A percentile compares a stretch with the other conserved stretches of the same genome.
phyloP scores from a whole-genome alignment of 306 rosid genomes.

The Sophora flavescens region DNA sequence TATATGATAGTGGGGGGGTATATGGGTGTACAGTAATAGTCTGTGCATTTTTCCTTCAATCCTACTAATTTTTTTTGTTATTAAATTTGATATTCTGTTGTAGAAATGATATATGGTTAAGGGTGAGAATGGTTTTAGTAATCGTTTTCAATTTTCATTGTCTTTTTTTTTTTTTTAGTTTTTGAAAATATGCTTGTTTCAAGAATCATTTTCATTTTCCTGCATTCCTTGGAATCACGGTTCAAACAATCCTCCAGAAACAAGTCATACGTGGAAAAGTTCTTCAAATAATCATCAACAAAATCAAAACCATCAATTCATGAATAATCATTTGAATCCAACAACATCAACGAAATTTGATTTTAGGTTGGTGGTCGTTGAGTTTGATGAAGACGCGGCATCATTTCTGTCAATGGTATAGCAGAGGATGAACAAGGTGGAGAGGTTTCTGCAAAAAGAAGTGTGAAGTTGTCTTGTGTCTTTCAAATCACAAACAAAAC shows the following conservation, averaged over 20 bases:
- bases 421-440: too few species aligned
- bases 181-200: neutral
- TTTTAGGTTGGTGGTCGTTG: too few species aligned
- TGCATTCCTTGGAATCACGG: neutral
- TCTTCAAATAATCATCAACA: neutral
- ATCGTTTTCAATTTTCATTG: neutral
- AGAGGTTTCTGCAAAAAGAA: too few species aligned
- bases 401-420: too few species aligned
- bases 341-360: too few species aligned
- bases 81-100: conserved; percentile 28
- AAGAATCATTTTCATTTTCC: neutral
- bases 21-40: conserved; percentile 65
- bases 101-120: conserved; percentile 15
- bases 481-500: too few species aligned
- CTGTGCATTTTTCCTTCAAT: conserved; percentile 59
- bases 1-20: conserved; percentile 56
- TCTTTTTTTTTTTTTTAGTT: neutral
- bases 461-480: too few species aligned
- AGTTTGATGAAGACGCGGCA: too few species aligned
- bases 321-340: too few species aligned
- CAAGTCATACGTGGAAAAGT: neutral
- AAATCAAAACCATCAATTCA: too few species aligned
- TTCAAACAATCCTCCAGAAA: neutral
- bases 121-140: neutral
- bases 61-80: conserved; percentile 41